These are phyloP conservation scores for Dactylellina sp. DNA, from an alignment of 2,329 filamentous ascomycete genomes.

Conservation along the genomic window DNA sequence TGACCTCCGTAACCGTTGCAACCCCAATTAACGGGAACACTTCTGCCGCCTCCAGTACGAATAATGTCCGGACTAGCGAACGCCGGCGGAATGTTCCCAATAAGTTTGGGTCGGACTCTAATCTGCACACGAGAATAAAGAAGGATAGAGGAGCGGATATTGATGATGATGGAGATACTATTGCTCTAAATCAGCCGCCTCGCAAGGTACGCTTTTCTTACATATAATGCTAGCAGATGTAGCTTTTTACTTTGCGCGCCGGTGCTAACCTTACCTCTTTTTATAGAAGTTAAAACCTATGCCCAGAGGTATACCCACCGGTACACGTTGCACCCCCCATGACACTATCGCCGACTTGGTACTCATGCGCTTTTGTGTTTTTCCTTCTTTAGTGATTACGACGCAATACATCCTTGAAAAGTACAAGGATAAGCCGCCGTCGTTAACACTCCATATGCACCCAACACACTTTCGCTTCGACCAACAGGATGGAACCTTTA, in stretches of 20 bases:
- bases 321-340: slow-evolving; percentile 54
- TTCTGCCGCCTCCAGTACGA: slow-evolving; percentile 36
- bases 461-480: slow-evolving; percentile 90
- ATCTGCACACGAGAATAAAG: slow-evolving; percentile 36
- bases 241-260: neutral
- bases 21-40: slow-evolving; percentile 34
- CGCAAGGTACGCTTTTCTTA: slow-evolving; percentile 37
- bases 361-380: slow-evolving; percentile 49
- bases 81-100: slow-evolving; percentile 48
- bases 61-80: slow-evolving; percentile 53
- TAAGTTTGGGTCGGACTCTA: slow-evolving; percentile 45
- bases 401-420: slow-evolving; percentile 84
- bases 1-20: slow-evolving; percentile 44
- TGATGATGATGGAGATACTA: slow-evolving; percentile 54
- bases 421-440: slow-evolving; percentile 78
- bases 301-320: slow-evolving; percentile 56
- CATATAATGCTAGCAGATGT: slow-evolving; percentile 14
- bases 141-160: slow-evolving; percentile 47
- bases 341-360: slow-evolving; percentile 31
- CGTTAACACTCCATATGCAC: slow-evolving; percentile 86
- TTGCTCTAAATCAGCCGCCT: slow-evolving; percentile 46
- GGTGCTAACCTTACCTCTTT: neutral
- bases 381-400: slow-evolving; percentile 72
- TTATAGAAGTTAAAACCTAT: slow-evolving; percentile 57
- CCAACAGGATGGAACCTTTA: slow-evolving; percentile 89